Percentiles rank a stretch among this genome's conserved stretches.
phyloP scores from a whole-genome alignment of 2,329 filamentous ascomycete genomes.

The Sporothrix inflata region DNA sequence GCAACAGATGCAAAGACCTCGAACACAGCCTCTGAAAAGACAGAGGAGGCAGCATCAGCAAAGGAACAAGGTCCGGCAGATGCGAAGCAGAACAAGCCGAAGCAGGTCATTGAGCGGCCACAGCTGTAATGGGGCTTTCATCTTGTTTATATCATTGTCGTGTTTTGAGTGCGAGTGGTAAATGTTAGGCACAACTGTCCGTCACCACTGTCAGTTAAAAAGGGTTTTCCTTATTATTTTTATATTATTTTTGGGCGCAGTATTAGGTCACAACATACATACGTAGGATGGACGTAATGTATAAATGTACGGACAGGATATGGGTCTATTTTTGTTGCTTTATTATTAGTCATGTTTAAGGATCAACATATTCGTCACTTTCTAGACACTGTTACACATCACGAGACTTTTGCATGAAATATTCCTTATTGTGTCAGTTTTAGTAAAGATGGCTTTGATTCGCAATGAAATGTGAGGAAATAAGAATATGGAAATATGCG shows the following conservation, averaged over 20 bases:
- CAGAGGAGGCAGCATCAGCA: neutral
- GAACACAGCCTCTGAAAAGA: neutral
- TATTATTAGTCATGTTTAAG: neutral
- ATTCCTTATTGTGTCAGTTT: neutral
- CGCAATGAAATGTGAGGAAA: neutral
- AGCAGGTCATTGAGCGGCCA: constrained; percentile 16
- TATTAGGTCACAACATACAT: neutral
- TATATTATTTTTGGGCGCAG: neutral
- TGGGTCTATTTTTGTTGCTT: neutral
- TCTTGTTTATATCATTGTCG: no score
- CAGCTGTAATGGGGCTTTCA: constrained; percentile 16
- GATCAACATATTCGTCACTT: neutral
- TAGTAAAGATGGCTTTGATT: neutral
- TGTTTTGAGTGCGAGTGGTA: neutral
- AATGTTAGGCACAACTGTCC: neutral
- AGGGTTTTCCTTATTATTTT: neutral
- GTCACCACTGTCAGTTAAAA: neutral
- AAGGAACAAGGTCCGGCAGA: neutral
- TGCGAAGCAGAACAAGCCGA: constrained; percentile 12
- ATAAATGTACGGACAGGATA: neutral
- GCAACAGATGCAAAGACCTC: neutral
- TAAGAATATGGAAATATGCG: constrained; percentile 1
- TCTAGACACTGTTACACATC: neutral
- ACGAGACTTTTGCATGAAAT: neutral
- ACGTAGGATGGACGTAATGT: neutral